Percentiles rank a stretch among this genome's conserved stretches.
Evolutionary conservation across 2,329 filamentous ascomycete genomes (phyloP).

Genomic region (Plectosphaerella sp.): DNA sequence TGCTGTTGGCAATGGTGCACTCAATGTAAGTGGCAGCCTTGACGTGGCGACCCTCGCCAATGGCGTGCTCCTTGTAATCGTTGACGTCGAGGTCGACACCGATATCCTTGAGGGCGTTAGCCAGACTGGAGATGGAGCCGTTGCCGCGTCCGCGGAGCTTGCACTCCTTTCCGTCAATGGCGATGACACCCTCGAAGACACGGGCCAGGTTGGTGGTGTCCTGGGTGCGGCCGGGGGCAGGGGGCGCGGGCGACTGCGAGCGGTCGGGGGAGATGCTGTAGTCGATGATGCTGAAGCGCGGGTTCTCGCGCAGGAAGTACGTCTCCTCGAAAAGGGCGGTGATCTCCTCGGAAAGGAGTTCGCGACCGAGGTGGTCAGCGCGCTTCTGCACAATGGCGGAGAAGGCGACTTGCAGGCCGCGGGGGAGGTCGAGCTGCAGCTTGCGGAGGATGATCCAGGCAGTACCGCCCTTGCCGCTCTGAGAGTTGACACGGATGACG

Average conservation of each 20-base stretch:
- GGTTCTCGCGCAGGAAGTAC: constrained; percentile 80
- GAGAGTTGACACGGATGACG: constrained; percentile 95
- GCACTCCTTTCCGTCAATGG: constrained; percentile 77
- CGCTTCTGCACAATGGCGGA: constrained; percentile 78
- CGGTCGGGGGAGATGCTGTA: constrained; percentile 88
- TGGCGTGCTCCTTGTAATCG: constrained; percentile 95
- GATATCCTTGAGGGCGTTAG: constrained; percentile 71
- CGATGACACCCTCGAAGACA: constrained; percentile 79
- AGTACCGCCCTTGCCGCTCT: constrained; percentile 89
- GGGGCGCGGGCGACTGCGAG: constrained; percentile 67
- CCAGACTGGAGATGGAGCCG: constrained; percentile 85
- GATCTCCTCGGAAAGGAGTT: constrained; percentile 81
- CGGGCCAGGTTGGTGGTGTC: constrained; percentile 76
- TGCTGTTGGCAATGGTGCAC: constrained; percentile 65
- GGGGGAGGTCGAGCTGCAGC: constrained; percentile 86
- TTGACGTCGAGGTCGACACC: constrained; percentile 86
- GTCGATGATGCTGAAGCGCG: constrained; percentile 81
- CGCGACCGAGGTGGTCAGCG: constrained; percentile 76
- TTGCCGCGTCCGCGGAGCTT: constrained; percentile 77
- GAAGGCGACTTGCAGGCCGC: constrained; percentile 88
- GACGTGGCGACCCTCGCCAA: constrained; percentile 73
- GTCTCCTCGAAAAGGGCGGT: constrained; percentile 81
- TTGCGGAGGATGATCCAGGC: constrained; percentile 91
- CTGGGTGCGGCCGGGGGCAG: constrained; percentile 63
- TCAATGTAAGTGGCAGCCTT: constrained; percentile 97